Conservation (phyloP, 192 early-diverging fungal species). For the Anaeromyces robustus region DNA sequence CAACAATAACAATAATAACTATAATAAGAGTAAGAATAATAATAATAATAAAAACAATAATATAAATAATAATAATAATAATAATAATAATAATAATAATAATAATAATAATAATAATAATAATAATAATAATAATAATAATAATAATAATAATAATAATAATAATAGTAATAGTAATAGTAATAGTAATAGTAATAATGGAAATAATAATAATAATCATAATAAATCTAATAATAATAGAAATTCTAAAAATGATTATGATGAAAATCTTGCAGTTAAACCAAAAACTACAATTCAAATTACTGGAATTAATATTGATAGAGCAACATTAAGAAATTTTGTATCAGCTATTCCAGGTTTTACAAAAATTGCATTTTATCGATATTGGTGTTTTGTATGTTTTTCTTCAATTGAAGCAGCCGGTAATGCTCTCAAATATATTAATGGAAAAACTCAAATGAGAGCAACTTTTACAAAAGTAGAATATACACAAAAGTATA, state of each 20-base stretch:
- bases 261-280: not conserved
- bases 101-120: not conserved
- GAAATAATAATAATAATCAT: not conserved
- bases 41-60: not conserved
- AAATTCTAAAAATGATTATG: not conserved
- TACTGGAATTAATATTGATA: not conserved
- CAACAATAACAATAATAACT: not conserved
- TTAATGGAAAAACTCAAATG: conserved; percentile 4
- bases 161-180: not conserved
- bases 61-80: not conserved
- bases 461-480: conserved; percentile 2
- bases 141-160: not conserved
- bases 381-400: conserved; percentile 4
- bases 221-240: not conserved
- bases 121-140: not conserved
- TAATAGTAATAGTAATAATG: not conserved
- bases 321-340: not conserved
- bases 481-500: conserved; percentile 4
- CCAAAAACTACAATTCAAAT: not conserved
- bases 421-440: not conserved
- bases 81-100: not conserved
- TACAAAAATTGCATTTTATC: conserved; percentile 3
- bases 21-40: not conserved
- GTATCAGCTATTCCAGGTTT: not conserved
- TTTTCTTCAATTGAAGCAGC: not conserved